A percentile compares a stretch with the other conserved stretches of the same genome.
These are phyloP conservation scores for Atkinsonella hypoxylon DNA, from an alignment of 2,329 filamentous ascomycete genomes.

Conservation along the genomic window DNA sequence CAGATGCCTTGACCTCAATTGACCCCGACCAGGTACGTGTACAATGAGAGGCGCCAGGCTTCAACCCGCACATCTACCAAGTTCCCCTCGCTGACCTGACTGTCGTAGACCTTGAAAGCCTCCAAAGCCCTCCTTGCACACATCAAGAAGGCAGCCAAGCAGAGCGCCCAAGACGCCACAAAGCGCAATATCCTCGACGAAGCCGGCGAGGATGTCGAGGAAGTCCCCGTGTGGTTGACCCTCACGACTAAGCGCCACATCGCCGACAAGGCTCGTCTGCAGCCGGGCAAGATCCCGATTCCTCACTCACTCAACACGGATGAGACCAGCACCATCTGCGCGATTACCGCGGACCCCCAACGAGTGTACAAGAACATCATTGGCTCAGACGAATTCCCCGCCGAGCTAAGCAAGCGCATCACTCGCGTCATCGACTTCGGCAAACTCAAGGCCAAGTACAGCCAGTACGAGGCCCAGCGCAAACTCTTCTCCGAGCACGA, in stretches of 20 bases:
- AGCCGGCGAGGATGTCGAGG: slow-evolving; percentile 25
- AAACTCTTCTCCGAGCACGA: slow-evolving; percentile 81
- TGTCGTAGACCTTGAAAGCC: slow-evolving; percentile 43
- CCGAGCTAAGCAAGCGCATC: slow-evolving; percentile 53
- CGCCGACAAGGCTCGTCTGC: slow-evolving; percentile 62
- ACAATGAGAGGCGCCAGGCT: neutral
- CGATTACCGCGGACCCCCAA: slow-evolving; percentile 75
- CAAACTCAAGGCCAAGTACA: slow-evolving; percentile 74
- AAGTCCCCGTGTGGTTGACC: slow-evolving; percentile 48
- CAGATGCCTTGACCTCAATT: slow-evolving; percentile 22
- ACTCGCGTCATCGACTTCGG: slow-evolving; percentile 67
- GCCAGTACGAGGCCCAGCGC: slow-evolving; percentile 75
- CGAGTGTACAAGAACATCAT: slow-evolving; percentile 84
- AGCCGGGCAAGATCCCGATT: slow-evolving; percentile 70
- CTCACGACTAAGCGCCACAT: slow-evolving; percentile 56
- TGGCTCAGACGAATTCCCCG: slow-evolving; percentile 58
- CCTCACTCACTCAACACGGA: slow-evolving; percentile 63
- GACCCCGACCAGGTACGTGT: slow-evolving; percentile 28
- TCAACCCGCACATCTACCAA: no score
- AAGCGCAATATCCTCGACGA: slow-evolving; percentile 46
- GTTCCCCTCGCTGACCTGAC: neutral
- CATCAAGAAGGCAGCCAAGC: slow-evolving; percentile 44
- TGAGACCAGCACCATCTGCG: slow-evolving; percentile 59
- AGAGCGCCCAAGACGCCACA: slow-evolving; percentile 29
- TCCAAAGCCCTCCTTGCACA: slow-evolving; percentile 50